These are phyloP conservation scores for Hypholoma sublateritium DNA, from an alignment of 768 basidiomycete genomes.

Conservation along the genomic window DNA sequence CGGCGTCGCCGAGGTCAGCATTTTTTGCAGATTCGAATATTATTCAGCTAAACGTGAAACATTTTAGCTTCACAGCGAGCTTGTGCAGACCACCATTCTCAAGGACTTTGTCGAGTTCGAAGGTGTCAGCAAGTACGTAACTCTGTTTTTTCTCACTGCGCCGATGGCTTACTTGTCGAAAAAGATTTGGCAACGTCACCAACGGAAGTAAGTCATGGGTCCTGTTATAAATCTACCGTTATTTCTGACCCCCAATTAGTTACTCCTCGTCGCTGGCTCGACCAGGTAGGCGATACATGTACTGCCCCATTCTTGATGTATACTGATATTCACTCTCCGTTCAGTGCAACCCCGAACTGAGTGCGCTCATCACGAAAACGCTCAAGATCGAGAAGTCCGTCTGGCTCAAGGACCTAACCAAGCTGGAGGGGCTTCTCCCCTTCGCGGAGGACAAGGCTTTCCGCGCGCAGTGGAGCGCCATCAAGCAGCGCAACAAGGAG, in stretches of 20 bases:
- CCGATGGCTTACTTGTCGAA: neutral
- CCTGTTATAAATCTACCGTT: neutral
- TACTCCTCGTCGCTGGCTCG: constrained; percentile 92
- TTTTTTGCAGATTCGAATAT: neutral
- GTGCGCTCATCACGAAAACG: constrained; percentile 79
- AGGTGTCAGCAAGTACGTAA: constrained; percentile 74
- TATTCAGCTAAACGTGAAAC: neutral
- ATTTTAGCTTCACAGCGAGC: constrained; percentile 76
- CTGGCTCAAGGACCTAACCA: constrained; percentile 84
- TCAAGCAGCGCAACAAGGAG: constrained; percentile 92
- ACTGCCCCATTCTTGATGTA: neutral
- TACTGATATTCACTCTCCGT: neutral
- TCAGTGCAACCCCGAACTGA: constrained; percentile 84
- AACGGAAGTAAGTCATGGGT: constrained; percentile 74
- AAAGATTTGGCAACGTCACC: constrained; percentile 83
- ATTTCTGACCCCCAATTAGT: constrained; percentile 39
- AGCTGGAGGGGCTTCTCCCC: constrained; percentile 76
- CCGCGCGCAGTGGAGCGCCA: constrained; percentile 75
- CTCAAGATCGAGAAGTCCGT: constrained; percentile 70
- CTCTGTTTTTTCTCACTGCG: neutral
- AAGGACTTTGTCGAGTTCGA: constrained; percentile 95
- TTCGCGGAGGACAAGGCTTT: constrained; percentile 73
- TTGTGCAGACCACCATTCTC: constrained; percentile 80
- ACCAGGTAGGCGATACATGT: constrained; percentile 45
- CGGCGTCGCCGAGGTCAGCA: constrained; percentile 84